Conservation (phyloP, 2,329 filamentous ascomycete genomes). For the Aspergillus neoniger region DNA sequence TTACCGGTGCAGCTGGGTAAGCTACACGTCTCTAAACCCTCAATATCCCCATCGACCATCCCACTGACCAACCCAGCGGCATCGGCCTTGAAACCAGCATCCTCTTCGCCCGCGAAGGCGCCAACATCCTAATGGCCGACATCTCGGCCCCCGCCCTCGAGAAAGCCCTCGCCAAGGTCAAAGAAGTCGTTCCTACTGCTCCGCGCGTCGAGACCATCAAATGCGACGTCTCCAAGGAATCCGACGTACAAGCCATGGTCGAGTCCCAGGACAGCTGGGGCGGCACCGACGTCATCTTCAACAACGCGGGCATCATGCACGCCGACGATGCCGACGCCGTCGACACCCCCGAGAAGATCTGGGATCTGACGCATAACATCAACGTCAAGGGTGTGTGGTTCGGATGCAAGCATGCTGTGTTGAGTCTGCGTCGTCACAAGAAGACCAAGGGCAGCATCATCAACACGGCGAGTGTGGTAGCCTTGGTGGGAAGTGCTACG, state of each 20-base stretch:
- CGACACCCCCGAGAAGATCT: conserved; percentile 84
- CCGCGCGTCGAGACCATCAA: neutral
- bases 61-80: neutral
- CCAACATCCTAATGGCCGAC: neutral
- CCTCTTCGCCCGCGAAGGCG: neutral
- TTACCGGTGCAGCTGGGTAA: neutral
- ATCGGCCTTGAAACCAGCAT: neutral
- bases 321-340: conserved; percentile 76
- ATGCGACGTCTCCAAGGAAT: neutral
- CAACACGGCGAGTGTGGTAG: conserved; percentile 89
- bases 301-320: conserved; percentile 98
- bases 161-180: neutral
- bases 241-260: neutral
- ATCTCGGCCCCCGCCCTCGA: neutral
- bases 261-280: neutral
- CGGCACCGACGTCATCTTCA: conserved; percentile 58
- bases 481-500: conserved; percentile 80
- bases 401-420: conserved; percentile 86
- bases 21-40: too few species aligned
- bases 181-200: neutral
- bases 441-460: conserved; percentile 83
- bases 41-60: neutral
- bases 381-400: conserved; percentile 99
- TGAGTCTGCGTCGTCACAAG: conserved; percentile 74
- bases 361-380: conserved; percentile 89